phyloP scores from a whole-genome alignment of 1,284 basidiomycete species.

The Puccinia horiana region DNA sequence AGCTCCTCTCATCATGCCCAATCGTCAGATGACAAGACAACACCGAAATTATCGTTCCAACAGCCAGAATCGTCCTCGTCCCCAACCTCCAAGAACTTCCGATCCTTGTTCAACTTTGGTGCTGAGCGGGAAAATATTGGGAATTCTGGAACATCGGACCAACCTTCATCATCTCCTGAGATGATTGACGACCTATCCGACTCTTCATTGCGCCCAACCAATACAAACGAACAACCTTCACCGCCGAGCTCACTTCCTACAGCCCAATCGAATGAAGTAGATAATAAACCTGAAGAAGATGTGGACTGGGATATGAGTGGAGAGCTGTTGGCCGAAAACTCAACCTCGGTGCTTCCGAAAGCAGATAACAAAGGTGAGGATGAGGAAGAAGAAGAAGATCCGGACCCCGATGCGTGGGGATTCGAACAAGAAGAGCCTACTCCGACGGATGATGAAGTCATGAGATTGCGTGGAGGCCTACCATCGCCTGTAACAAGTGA shows the following conservation, averaged over 20 bases:
- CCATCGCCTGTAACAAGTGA: constrained; percentile 26
- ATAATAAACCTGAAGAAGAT: constrained; percentile 31
- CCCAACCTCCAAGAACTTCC: constrained; percentile 28
- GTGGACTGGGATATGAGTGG: constrained; percentile 43
- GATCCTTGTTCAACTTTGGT: constrained; percentile 45
- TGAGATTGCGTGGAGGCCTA: constrained; percentile 44
- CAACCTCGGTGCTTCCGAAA: constrained; percentile 30
- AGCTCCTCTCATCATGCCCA: constrained; percentile 1
- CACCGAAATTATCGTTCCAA: neutral
- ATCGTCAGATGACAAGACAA: neutral
- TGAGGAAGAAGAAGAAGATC: constrained; percentile 11
- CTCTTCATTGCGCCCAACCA: neutral
- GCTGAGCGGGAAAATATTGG: neutral
- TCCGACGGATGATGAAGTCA: neutral
- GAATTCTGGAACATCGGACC: constrained; percentile 1
- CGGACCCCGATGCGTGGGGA: constrained; percentile 33
- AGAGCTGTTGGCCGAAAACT: constrained; percentile 14
- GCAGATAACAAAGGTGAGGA: neutral
- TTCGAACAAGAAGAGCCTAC: constrained; percentile 29
- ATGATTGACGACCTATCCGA: constrained; percentile 31
- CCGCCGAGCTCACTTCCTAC: neutral
- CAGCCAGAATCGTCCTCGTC: neutral
- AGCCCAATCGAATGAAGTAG: neutral
- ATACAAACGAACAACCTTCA: neutral
- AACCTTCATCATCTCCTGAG: constrained; percentile 26